Conservation (phyloP, 805 yeast genomes). For the Hanseniaspora occidentalis region DNA sequence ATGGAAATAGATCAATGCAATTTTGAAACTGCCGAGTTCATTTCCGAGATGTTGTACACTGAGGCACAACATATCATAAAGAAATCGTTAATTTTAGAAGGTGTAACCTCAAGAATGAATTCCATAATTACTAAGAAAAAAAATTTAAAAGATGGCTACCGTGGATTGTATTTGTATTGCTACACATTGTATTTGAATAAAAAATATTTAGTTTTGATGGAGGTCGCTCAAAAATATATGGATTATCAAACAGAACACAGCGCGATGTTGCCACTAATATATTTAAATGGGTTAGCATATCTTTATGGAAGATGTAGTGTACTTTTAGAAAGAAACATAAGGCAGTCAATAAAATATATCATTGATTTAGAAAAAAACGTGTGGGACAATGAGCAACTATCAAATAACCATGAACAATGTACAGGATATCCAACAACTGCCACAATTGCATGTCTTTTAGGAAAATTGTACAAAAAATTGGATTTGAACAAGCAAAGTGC, state of each 20-base stretch:
- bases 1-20: constrained; percentile 15
- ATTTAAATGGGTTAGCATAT: constrained; percentile 7
- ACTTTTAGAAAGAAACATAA: constrained; percentile 5
- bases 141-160: constrained; percentile 58
- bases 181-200: constrained; percentile 15
- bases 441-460: constrained; percentile 54
- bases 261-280: too few species aligned
- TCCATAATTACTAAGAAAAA: constrained; percentile 26
- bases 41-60: constrained; percentile 70
- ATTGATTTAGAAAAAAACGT: neutral
- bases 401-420: too few species aligned
- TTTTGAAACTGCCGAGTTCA: constrained; percentile 62
- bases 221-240: neutral
- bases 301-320: constrained; percentile 7
- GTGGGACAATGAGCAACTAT: too few species aligned
- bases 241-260: neutral
- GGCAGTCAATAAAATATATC: constrained; percentile 2
- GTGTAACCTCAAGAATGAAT: constrained; percentile 50
- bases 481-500: constrained; percentile 58
- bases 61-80: constrained; percentile 21
- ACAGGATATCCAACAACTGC: constrained; percentile 50
- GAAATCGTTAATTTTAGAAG: constrained; percentile 37
- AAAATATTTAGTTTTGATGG: neutral
- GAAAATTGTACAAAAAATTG: constrained; percentile 45
- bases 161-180: constrained; percentile 60